Base-by-base conservation (phyloP, 2,329 filamentous ascomycete species). In the Fusarium phyllophilum region DNA sequence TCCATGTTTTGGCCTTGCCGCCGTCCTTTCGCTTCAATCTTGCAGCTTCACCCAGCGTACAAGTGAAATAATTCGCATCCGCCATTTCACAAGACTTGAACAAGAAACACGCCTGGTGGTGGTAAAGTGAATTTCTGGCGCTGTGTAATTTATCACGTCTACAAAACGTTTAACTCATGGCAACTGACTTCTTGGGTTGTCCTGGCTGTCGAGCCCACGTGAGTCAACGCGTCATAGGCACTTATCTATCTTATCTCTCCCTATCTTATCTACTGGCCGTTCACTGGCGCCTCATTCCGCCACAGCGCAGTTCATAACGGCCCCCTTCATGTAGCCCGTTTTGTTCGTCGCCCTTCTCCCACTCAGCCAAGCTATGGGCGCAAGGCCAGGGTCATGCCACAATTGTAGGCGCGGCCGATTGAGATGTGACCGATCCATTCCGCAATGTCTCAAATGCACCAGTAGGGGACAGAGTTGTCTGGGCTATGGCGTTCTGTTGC, bases 1-100 rank as follows among this genome's bases (percentile, higher is more conserved):
- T 74, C 84, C 86, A 78, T 36, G 82, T 82, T 4, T 17, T 75
- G 15, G 44, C 11, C 3, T 41, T 17, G 77, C 70, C 7, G 77
- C 70, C 7, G 61, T 57, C 24, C 8, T 69, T 38, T 2, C 77
- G 68, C 24, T 81, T 83, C 24, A 86, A 72, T 4, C 71, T 68
- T 2, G 83, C 81, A 17, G 89, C 88, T 77, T 91, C 85, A 3
- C 88, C 89, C 5, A 92, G 83, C 0, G 89, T 91, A 78, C 89
- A 91, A 8, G 86, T 86, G 75, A 91, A 91, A 78, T 91, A 90
- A 66, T 87, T 90, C 5, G 36, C 57, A 6, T 73, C 33, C 5
- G 29, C 31, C 74, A 78, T 78, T 1, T n/a, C n/a, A 14, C 0
- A 24, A 17, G 5, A 5, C 1, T 41, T 1, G 1, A 1, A 1